These are phyloP conservation scores for Wickerhamiella siamensis DNA, from an alignment of 805 yeast genomes.

Conservation along the genomic window DNA sequence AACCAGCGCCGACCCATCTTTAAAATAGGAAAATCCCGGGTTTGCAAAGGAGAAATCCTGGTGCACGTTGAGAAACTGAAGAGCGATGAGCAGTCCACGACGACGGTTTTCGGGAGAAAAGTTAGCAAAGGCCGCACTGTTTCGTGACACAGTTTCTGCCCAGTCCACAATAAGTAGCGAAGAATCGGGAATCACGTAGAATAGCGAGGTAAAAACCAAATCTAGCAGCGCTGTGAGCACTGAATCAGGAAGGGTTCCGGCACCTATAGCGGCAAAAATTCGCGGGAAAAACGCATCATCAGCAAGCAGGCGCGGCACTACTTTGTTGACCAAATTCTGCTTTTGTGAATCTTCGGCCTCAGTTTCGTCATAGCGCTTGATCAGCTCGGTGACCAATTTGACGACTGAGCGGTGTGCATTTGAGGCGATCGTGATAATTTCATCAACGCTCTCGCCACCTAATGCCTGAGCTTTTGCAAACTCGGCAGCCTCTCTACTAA, in stretches of 20 bases:
- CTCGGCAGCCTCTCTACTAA: background rate
- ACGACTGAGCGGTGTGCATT: background rate
- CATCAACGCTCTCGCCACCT: background rate
- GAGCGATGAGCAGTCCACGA: constrained; percentile 11
- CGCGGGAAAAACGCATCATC: constrained; percentile 11
- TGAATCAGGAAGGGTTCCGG: constrained; percentile 2
- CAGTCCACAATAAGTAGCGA: constrained; percentile 13
- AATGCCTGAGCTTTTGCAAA: background rate
- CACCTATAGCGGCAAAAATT: constrained; percentile 8
- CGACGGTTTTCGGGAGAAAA: constrained; percentile 1
- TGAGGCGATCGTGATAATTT: background rate
- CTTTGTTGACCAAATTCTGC: constrained; percentile 1
- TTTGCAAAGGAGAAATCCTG: constrained; percentile 15
- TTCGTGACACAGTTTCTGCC: constrained; percentile 7
- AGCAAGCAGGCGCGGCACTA: constrained; percentile 9
- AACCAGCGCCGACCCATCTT: constrained; percentile 13
- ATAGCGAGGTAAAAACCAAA: constrained; percentile 14
- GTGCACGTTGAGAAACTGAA: constrained; percentile 20
- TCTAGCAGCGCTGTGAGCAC: constrained; percentile 11
- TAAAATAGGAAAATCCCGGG: constrained; percentile 9
- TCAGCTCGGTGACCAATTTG: constrained; percentile 3
- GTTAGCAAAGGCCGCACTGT: background rate
- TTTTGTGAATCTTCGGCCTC: background rate
- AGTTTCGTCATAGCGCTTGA: constrained; percentile 2
- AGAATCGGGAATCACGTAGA: constrained; percentile 15